phyloP scores from a whole-genome alignment of 192 early-diverging fungal genomes.

The Linnemannia exigua region DNA sequence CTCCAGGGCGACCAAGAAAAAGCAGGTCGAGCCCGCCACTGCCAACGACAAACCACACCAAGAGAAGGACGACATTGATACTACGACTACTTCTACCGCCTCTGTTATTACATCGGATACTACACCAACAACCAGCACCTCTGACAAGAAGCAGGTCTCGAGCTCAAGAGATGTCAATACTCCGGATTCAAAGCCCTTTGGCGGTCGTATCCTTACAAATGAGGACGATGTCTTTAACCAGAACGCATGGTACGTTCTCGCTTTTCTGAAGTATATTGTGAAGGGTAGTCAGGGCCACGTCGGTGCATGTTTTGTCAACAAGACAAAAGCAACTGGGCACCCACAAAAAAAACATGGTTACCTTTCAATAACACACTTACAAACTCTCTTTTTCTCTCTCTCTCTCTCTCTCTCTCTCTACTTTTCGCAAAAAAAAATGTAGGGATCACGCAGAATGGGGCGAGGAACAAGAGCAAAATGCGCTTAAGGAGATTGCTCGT shows the following conservation, averaged over 20 bases:
- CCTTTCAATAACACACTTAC: too few relatives aligned
- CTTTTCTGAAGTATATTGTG: too few relatives aligned
- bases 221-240: slow-evolving; percentile 86
- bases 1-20: slow-evolving; percentile 9
- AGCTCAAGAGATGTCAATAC: slow-evolving; percentile 40
- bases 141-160: slow-evolving; percentile 41
- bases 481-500: slow-evolving; percentile 78
- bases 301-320: too few relatives aligned
- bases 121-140: neutral
- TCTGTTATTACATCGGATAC: neutral
- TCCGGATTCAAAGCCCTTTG: slow-evolving; percentile 68
- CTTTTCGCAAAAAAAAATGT: slow-evolving; percentile 3
- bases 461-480: slow-evolving; percentile 85
- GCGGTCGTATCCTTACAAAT: slow-evolving; percentile 80
- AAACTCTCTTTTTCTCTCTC: neutral
- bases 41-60: slow-evolving; percentile 5
- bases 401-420: slow-evolving; percentile 6
- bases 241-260: slow-evolving; percentile 90
- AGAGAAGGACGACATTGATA: neutral
- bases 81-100: too few relatives aligned
- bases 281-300: too few relatives aligned
- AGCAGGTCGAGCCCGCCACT: slow-evolving; percentile 11
- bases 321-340: too few relatives aligned
- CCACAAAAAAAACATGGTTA: neutral
- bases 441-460: slow-evolving; percentile 97